These are phyloP conservation scores for Isoetes engelmannii DNA, from an alignment of 83 land plant species.

Conservation along the genomic window DNA sequence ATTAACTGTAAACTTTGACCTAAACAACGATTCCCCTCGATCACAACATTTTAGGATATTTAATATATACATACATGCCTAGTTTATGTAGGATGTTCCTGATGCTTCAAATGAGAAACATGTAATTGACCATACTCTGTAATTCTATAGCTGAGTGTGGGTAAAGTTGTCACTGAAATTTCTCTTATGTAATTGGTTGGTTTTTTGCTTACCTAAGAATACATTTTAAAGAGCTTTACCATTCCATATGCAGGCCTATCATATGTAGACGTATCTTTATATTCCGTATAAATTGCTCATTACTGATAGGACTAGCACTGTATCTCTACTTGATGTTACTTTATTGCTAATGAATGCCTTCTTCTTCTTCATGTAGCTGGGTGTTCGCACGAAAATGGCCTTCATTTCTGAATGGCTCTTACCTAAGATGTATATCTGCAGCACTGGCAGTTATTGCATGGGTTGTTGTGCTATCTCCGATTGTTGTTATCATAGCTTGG, in stretches of 20 bases:
- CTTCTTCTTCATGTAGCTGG: conserved; percentile 62
- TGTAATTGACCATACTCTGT: too few relatives aligned
- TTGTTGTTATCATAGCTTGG: conserved; percentile 71
- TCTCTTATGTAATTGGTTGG: too few relatives aligned
- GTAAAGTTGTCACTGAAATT: too few relatives aligned
- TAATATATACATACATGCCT: too few relatives aligned
- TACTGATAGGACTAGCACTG: too few relatives aligned
- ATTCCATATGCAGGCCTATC: neutral
- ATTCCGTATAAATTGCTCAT: too few relatives aligned
- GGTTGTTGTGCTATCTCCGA: conserved; percentile 75
- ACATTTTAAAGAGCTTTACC: neutral
- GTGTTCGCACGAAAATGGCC: conserved; percentile 98
- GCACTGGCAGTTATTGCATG: conserved; percentile 60
- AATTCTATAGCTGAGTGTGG: too few relatives aligned
- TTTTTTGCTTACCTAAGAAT: neutral
- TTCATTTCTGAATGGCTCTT: conserved; percentile 56
- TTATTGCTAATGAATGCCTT: neutral
- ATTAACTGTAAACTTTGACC: too few relatives aligned
- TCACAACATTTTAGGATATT: too few relatives aligned
- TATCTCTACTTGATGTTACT: neutral
- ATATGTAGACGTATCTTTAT: neutral
- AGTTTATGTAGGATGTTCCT: too few relatives aligned
- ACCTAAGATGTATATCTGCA: conserved; percentile 50
- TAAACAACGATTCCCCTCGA: too few relatives aligned
- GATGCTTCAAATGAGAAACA: too few relatives aligned